Evolutionary conservation across 2,329 filamentous ascomycete genomes (phyloP).

Genomic region (Cytospora schulzeri): DNA sequence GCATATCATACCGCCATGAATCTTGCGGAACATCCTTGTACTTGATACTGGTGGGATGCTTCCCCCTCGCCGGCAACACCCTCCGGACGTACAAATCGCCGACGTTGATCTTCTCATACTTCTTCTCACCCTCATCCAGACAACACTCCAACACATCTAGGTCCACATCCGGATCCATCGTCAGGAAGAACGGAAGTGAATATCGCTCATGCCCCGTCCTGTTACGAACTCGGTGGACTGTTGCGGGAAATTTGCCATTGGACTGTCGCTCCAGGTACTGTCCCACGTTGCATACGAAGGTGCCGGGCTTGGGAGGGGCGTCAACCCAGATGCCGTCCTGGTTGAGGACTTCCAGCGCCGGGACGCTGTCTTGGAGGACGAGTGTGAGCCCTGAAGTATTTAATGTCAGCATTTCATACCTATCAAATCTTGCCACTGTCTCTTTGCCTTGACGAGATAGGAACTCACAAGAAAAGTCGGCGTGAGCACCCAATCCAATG

Average conservation of each 20-base stretch:
- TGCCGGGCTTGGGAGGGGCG: conserved; percentile 38
- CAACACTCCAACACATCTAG: conserved; percentile 33
- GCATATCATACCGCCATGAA: conserved; percentile 37
- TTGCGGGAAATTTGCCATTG: conserved; percentile 42
- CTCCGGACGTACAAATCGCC: conserved; percentile 39
- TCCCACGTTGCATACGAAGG: conserved; percentile 45
- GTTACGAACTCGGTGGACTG: conserved; percentile 44
- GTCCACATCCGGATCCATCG: conserved; percentile 33
- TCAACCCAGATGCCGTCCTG: conserved; percentile 44
- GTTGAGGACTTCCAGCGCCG: conserved; percentile 44
- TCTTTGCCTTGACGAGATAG: neutral
- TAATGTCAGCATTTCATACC: neutral
- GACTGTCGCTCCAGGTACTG: conserved; percentile 45
- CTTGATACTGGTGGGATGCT: conserved; percentile 42
- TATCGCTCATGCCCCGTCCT: conserved; percentile 41
- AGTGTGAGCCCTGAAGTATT: conserved; percentile 39
- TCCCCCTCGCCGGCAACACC: conserved; percentile 38
- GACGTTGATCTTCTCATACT: conserved; percentile 35
- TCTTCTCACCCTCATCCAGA: conserved; percentile 28
- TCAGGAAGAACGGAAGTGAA: conserved; percentile 43
- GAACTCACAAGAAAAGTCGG: conserved; percentile 42
- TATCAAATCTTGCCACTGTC: too few relatives aligned
- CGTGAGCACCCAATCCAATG: conserved; percentile 44
- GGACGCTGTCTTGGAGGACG: conserved; percentile 37
- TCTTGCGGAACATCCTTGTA: conserved; percentile 39